Conservation (phyloP, 345 rosid genomes). For the Nephelium lappaceum region DNA sequence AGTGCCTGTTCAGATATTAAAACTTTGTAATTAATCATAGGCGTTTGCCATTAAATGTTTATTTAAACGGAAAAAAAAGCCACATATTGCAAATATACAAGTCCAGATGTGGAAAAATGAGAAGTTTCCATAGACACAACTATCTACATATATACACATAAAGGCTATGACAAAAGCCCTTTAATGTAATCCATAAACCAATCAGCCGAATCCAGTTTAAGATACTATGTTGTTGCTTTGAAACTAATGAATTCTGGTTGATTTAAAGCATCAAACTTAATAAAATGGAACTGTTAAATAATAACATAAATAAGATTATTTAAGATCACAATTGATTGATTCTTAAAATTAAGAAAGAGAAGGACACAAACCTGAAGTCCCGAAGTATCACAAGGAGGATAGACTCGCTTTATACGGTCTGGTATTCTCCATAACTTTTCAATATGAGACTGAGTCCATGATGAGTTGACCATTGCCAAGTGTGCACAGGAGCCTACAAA, state of each 20-base stretch:
- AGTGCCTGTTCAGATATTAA: conserved; percentile 50
- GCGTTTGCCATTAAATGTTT: background rate
- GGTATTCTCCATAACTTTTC: conserved; percentile 84
- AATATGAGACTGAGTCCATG: conserved; percentile 90
- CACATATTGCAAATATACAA: background rate
- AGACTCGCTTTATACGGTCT: conserved; percentile 64
- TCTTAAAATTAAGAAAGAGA: conserved; percentile 3
- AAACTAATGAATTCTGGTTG: background rate
- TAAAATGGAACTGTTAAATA: background rate
- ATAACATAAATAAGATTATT: background rate
- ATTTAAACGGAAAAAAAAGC: background rate
- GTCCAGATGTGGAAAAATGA: background rate
- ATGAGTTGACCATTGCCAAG: conserved; percentile 93
- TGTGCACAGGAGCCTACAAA: conserved; percentile 84
- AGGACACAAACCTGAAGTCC: conserved; percentile 76
- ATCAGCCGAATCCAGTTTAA: background rate
- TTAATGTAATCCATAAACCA: background rate
- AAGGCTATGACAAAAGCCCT: background rate
- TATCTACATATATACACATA: background rate
- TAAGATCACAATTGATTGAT: background rate
- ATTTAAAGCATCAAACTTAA: background rate
- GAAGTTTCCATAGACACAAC: background rate
- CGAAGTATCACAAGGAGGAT: conserved; percentile 95
- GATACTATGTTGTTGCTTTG: background rate
- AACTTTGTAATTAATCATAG: conserved; percentile 19